Percentiles rank a stretch among this genome's conserved stretches.
Conservation (phyloP, 352 stramenopile genomes). For the Pythium phragmiticola region DNA sequence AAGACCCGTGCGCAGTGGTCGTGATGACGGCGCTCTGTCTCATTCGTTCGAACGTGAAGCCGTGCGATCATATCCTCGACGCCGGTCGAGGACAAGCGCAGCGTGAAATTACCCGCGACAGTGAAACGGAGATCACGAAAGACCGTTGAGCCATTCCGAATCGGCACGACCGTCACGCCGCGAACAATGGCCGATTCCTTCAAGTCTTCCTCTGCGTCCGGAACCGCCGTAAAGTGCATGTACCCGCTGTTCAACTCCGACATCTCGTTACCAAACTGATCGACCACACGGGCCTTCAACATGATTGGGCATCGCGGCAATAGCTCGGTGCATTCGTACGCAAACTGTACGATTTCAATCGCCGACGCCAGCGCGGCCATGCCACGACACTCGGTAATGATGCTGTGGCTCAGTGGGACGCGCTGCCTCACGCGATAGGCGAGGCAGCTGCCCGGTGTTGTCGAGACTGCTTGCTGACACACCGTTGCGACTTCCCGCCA, state of each 20-base stretch:
- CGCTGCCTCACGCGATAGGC: conserved; percentile 34
- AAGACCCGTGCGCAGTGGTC: conserved; percentile 17
- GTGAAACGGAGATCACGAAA: conserved; percentile 47
- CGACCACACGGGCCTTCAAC: conserved; percentile 40
- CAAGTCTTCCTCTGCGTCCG: neutral
- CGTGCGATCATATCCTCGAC: conserved; percentile 38
- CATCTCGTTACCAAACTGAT: conserved; percentile 59
- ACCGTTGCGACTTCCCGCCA: conserved; percentile 34
- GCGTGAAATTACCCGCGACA: conserved; percentile 38
- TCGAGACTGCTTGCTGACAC: conserved; percentile 33
- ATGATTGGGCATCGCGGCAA: conserved; percentile 41
- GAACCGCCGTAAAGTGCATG: conserved; percentile 25
- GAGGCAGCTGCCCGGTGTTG: conserved; percentile 46
- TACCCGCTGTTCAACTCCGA: conserved; percentile 24
- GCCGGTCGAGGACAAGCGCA: conserved; percentile 31
- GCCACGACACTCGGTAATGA: conserved; percentile 37
- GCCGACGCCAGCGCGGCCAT: conserved; percentile 27
- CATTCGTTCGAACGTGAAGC: conserved; percentile 41
- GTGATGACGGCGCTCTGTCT: conserved; percentile 3
- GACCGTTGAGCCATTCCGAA: conserved; percentile 39
- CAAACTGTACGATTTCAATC: conserved; percentile 45
- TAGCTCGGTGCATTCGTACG: conserved; percentile 49
- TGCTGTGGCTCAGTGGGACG: conserved; percentile 9
- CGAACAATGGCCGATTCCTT: neutral
- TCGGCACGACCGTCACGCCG: conserved; percentile 11